A percentile compares a stretch with the other conserved stretches of the same genome.
Conservation (phyloP, 2,329 filamentous ascomycete species). For the Aspergillus sp. region DNA sequence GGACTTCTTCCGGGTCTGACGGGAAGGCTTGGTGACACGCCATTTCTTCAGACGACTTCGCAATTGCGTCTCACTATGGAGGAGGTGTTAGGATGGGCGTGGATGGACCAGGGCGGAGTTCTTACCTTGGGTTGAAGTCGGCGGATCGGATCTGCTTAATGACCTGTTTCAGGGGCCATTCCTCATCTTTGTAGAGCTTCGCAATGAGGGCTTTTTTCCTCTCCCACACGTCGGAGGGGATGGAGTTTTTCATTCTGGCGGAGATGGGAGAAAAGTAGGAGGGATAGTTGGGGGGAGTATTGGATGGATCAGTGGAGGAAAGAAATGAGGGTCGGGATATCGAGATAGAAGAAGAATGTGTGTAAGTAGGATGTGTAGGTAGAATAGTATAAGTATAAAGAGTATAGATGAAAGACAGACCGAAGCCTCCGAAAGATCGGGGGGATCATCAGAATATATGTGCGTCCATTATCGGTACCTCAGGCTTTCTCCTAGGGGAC, state of each 20-base stretch:
- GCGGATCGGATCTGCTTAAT: slow-evolving; percentile 43
- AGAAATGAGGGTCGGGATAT: no score
- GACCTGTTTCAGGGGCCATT: slow-evolving; percentile 46
- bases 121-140: slow-evolving; percentile 44
- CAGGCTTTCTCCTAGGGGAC: not conserved
- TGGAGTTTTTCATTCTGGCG: slow-evolving; percentile 39
- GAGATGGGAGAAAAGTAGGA: not conserved
- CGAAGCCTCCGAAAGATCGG: not conserved
- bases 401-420: not conserved
- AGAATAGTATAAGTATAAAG: not conserved
- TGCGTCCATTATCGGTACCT: not conserved
- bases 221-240: slow-evolving; percentile 44
- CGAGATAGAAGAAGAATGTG: not conserved
- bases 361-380: not conserved
- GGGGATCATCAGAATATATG: not conserved
- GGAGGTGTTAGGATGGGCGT: not conserved
- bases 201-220: slow-evolving; percentile 42
- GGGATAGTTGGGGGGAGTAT: not conserved
- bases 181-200: slow-evolving; percentile 42
- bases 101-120: not conserved
- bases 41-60: slow-evolving; percentile 45
- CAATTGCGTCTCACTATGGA: slow-evolving; percentile 42
- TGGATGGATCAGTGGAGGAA: not conserved
- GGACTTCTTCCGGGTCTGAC: slow-evolving; percentile 41
- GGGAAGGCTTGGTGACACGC: slow-evolving; percentile 45